Evolutionary conservation across 768 basidiomycete species (phyloP).

Genomic region (Boletus bicolor): DNA sequence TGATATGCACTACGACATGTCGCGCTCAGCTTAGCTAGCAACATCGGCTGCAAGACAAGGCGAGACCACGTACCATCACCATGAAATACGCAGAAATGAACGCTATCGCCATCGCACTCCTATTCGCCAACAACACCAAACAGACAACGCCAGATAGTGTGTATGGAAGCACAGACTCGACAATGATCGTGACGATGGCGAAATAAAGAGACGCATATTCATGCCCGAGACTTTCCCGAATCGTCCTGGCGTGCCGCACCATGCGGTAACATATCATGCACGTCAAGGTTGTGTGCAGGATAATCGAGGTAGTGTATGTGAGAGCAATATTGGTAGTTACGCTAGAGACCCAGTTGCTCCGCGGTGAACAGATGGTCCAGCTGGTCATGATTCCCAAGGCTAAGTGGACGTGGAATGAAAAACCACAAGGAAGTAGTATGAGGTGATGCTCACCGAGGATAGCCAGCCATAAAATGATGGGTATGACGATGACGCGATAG

Average conservation of each 20-base stretch:
- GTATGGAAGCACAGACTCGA: conserved; percentile 27
- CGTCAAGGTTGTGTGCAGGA: conserved; percentile 19
- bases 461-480: conserved; percentile 21
- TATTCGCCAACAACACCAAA: conserved; percentile 15
- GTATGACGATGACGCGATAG: conserved; percentile 8
- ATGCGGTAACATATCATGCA: conserved; percentile 23
- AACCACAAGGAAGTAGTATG: background rate
- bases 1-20: conserved; percentile 24
- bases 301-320: conserved; percentile 12
- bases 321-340: conserved; percentile 8
- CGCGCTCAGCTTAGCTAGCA: background rate
- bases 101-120: conserved; percentile 8
- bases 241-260: conserved; percentile 4
- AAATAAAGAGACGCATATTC: conserved; percentile 21
- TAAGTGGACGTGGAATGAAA: conserved; percentile 1
- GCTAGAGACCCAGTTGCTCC: conserved; percentile 14
- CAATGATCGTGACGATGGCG: conserved; percentile 3
- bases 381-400: conserved; percentile 18
- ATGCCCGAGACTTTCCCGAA: conserved; percentile 10
- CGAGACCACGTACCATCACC: conserved; percentile 19
- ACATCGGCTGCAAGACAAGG: no score
- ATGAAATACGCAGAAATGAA: conserved; percentile 14
- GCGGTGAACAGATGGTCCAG: background rate
- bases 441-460: conserved; percentile 16
- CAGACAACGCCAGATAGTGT: conserved; percentile 25